These are phyloP conservation scores for Eucalyptus sp. DNA, from an alignment of 345 rosid species.

Conservation along the genomic window DNA sequence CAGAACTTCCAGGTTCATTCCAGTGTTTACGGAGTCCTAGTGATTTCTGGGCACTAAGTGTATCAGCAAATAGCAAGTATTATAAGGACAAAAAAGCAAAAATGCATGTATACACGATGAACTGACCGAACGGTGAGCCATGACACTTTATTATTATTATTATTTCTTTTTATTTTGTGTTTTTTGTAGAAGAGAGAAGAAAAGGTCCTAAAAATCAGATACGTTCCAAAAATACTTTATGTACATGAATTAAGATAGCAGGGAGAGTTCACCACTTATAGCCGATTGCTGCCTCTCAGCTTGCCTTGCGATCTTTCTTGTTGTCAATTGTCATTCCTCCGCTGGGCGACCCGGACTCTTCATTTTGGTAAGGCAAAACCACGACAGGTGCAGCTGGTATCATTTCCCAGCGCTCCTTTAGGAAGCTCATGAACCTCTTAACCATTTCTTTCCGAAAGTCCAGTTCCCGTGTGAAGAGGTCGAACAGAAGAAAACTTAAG, in stretches of 20 bases:
- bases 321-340: conserved; percentile 19
- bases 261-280: background rate
- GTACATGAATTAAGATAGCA: background rate
- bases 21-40: background rate
- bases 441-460: conserved; percentile 79
- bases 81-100: background rate
- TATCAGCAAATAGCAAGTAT: background rate
- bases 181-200: background rate
- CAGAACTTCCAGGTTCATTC: background rate
- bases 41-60: background rate
- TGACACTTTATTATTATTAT: background rate
- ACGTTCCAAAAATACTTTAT: background rate
- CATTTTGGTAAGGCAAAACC: conserved; percentile 55
- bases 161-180: background rate
- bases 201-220: background rate
- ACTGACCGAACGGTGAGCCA: background rate
- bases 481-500: conserved; percentile 49
- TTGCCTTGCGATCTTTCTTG: conserved; percentile 8
- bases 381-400: conserved; percentile 78
- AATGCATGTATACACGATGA: background rate
- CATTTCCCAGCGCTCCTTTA: conserved; percentile 83
- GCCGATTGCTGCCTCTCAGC: background rate
- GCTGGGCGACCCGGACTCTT: conserved; percentile 19
- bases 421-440: conserved; percentile 29
- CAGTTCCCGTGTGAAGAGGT: conserved; percentile 81